Evolutionary conservation across 495 filamentous ascomycete species (phyloP).

Genomic region (Podospora sp.): DNA sequence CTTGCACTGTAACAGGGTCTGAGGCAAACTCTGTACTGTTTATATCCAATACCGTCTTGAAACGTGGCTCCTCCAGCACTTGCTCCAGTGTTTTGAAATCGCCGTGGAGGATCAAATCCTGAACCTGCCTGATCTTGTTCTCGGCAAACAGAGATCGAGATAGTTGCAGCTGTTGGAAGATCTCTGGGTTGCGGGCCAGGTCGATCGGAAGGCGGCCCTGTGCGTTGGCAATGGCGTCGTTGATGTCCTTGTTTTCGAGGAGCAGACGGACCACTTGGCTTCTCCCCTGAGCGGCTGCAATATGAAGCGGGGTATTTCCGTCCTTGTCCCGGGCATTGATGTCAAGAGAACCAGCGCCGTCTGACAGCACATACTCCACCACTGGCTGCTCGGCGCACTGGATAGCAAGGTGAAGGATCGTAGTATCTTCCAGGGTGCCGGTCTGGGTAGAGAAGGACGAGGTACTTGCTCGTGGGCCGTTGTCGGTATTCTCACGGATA

Average conservation of each 20-base stretch:
- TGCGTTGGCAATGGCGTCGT: conserved; percentile 89
- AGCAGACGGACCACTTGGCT: conserved; percentile 76
- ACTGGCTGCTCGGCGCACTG: conserved; percentile 95
- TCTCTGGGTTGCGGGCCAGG: conserved; percentile 84
- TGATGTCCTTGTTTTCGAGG: conserved; percentile 76
- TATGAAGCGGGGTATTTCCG: conserved; percentile 89
- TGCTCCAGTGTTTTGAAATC: conserved; percentile 78
- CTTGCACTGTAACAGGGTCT: conserved; percentile 71
- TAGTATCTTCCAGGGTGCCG: conserved; percentile 71
- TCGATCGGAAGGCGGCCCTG: conserved; percentile 85
- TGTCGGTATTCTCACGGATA: conserved; percentile 67
- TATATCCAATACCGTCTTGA: conserved; percentile 83
- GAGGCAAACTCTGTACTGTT: conserved; percentile 87
- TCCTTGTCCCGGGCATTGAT: conserved; percentile 89
- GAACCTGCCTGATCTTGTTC: conserved; percentile 77
- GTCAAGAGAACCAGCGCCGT: conserved; percentile 66
- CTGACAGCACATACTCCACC: conserved; percentile 89
- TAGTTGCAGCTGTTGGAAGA: conserved; percentile 93
- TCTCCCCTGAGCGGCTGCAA: conserved; percentile 82
- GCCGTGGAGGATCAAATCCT: conserved; percentile 67
- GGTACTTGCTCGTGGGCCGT: conserved; percentile 52
- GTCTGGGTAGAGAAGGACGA: conserved; percentile 54
- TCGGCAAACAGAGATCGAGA: conserved; percentile 89
- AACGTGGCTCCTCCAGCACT: conserved; percentile 78
- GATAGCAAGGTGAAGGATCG: conserved; percentile 89